phyloP scores from a whole-genome alignment of 345 rosid genomes.

The Populus alba region DNA sequence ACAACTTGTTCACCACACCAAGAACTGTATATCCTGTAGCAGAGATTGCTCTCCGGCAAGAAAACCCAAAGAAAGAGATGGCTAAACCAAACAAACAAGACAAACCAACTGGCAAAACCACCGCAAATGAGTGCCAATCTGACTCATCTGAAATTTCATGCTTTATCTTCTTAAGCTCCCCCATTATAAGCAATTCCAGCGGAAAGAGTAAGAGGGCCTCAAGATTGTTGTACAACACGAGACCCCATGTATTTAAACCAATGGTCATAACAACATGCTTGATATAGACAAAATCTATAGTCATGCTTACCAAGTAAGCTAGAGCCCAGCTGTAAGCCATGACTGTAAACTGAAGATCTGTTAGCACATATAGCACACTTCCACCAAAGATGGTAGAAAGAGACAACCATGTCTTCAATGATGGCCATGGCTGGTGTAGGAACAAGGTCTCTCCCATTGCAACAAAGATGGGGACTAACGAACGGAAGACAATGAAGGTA shows the following conservation, averaged over 20 bases:
- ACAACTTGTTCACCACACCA: slow-evolving; percentile 86
- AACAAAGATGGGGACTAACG: slow-evolving; percentile 86
- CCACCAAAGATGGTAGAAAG: slow-evolving; percentile 81
- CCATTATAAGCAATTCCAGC: slow-evolving; percentile 87
- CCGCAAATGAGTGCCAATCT: slow-evolving; percentile 72
- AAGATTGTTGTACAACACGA: slow-evolving; percentile 89
- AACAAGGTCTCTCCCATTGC: slow-evolving; percentile 86
- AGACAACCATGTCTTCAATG: slow-evolving; percentile 76
- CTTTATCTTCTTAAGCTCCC: slow-evolving; percentile 81
- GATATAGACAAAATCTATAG: slow-evolving; percentile 94
- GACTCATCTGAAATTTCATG: slow-evolving; percentile 69
- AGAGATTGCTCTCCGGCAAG: slow-evolving; percentile 87
- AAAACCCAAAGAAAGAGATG: slow-evolving; percentile 95
- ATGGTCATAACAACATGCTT: slow-evolving; percentile 99
- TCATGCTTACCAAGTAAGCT: slow-evolving; percentile 86
- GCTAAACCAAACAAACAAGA: slow-evolving; percentile 87
- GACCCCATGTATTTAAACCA: slow-evolving; percentile 93
- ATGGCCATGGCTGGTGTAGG: slow-evolving; percentile 88
- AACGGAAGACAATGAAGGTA: slow-evolving; percentile 91
- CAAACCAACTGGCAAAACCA: slow-evolving; percentile 78
- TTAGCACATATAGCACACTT: slow-evolving; percentile 75
- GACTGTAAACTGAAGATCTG: slow-evolving; percentile 82
- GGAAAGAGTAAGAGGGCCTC: slow-evolving; percentile 93
- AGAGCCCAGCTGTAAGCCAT: slow-evolving; percentile 88
- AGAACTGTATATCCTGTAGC: slow-evolving; percentile 99